Conservation (phyloP, 2,329 filamentous ascomycete genomes). For the Xylaria polymorpha region DNA sequence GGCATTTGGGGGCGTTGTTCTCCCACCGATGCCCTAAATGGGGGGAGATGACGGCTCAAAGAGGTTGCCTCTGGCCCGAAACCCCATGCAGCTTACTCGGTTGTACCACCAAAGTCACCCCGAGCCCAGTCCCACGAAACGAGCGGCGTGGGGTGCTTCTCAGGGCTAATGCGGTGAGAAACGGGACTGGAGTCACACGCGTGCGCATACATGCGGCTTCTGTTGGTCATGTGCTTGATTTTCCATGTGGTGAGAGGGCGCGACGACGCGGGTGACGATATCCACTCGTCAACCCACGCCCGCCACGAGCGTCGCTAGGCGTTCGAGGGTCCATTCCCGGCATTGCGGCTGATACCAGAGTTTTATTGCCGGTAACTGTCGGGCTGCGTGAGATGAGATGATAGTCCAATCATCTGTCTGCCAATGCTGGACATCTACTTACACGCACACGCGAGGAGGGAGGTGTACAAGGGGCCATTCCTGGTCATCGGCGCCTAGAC, state of each 20-base stretch:
- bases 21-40: constrained; percentile 17
- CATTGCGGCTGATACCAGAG: constrained; percentile 29
- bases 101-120: constrained; percentile 17
- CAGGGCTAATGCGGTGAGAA: constrained; percentile 36
- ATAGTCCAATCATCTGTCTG: background rate
- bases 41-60: constrained; percentile 17
- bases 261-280: constrained; percentile 25
- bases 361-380: constrained; percentile 14
- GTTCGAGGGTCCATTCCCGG: constrained; percentile 12
- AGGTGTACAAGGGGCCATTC: background rate
- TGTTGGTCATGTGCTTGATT: constrained; percentile 37
- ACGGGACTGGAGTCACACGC: constrained; percentile 27
- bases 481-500: background rate
- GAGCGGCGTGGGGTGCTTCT: constrained; percentile 17
- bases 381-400: constrained; percentile 14
- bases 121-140: constrained; percentile 20
- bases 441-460: background rate
- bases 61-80: constrained; percentile 5
- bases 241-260: constrained; percentile 36
- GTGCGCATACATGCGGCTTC: constrained; percentile 30
- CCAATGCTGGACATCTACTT: constrained; percentile 1
- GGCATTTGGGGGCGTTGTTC: constrained; percentile 25
- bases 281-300: background rate
- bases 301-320: constrained; percentile 13
- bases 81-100: constrained; percentile 32